Conservation (phyloP, 495 filamentous ascomycete genomes). For the Xylaria cubensis region DNA sequence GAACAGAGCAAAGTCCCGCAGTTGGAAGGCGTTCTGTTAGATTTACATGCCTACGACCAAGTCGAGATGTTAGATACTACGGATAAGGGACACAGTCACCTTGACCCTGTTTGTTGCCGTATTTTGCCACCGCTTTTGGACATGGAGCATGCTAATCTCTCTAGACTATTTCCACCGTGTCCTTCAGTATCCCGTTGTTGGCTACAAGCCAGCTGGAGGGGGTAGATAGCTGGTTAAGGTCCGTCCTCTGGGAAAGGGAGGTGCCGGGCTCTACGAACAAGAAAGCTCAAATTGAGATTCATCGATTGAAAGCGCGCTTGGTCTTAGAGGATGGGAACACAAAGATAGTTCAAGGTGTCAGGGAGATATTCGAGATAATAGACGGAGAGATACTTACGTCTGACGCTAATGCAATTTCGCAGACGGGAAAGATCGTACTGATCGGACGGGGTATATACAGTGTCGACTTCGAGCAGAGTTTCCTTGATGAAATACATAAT, state of each 20-base stretch:
- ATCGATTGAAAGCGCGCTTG: conserved; percentile 84
- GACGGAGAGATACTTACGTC: conserved; percentile 56
- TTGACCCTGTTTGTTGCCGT: conserved; percentile 67
- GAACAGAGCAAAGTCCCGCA: conserved; percentile 77
- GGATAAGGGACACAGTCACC: conserved; percentile 74
- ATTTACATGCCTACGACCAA: conserved; percentile 91
- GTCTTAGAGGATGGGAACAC: conserved; percentile 63
- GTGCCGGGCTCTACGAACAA: conserved; percentile 56
- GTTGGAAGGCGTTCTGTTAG: conserved; percentile 83
- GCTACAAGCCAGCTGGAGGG: conserved; percentile 55
- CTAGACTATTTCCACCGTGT: conserved; percentile 87
- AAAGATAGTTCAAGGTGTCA: conserved; percentile 87
- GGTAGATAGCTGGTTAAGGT: conserved; percentile 84
- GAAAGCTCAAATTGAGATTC: conserved; percentile 67
- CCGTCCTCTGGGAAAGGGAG: conserved; percentile 79
- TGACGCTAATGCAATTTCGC: conserved; percentile 24
- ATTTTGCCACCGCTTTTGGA: conserved; percentile 8
- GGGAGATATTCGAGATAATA: conserved; percentile 91
- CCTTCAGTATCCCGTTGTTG: conserved; percentile 67
- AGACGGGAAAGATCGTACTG: conserved; percentile 75
- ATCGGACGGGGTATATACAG: conserved; percentile 73
- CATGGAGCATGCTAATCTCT: conserved; percentile 27
- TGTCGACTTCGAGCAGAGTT: conserved; percentile 52
- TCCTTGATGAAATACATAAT: conserved; percentile 36
- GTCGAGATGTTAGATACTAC: conserved; percentile 71